These are phyloP conservation scores for Eutypella sp. DNA, from an alignment of 2,329 filamentous ascomycete species.

Conservation along the genomic window DNA sequence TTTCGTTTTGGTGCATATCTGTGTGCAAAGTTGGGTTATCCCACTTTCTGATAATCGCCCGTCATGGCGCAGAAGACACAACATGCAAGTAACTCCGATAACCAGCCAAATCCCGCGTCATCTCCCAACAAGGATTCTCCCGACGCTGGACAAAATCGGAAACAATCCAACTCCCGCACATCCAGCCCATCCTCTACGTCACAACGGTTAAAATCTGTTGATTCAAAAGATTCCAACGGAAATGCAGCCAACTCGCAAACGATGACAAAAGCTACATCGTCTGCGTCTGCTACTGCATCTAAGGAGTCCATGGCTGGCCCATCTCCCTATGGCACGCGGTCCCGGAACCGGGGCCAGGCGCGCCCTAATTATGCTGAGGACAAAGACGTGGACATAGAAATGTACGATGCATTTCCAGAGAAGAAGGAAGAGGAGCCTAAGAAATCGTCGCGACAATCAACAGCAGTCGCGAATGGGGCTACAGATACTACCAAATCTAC, in stretches of 20 bases:
- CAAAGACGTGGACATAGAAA: slow-evolving; percentile 81
- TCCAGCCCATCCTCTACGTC: slow-evolving; percentile 22
- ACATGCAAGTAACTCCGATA: slow-evolving; percentile 24
- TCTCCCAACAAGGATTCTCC: slow-evolving; percentile 25
- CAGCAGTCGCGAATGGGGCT: slow-evolving; percentile 28
- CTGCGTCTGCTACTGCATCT: slow-evolving; percentile 39
- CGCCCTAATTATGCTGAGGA: slow-evolving; percentile 95
- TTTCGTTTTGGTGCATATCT: slow-evolving; percentile 26
- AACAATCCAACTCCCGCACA: slow-evolving; percentile 24
- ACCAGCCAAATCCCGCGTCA: slow-evolving; percentile 31
- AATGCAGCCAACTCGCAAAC: slow-evolving; percentile 35
- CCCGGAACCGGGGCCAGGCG: slow-evolving; percentile 77
- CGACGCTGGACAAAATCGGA: slow-evolving; percentile 23
- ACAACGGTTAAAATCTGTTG: slow-evolving; percentile 15
- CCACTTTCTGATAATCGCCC: slow-evolving; percentile 27
- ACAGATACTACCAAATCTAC: slow-evolving; percentile 25
- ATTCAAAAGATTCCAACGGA: slow-evolving; percentile 23
- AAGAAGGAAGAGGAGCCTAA: slow-evolving; percentile 53
- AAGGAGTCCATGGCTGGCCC: slow-evolving; percentile 51
- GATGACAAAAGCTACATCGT: slow-evolving; percentile 43
- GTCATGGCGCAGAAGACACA: slow-evolving; percentile 30
- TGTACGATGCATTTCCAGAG: slow-evolving; percentile 63
- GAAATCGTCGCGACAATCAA: slow-evolving; percentile 48
- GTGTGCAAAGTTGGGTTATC: slow-evolving; percentile 27
- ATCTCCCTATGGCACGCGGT: slow-evolving; percentile 85